Evolutionary conservation across 805 yeast genomes (phyloP), one percentile per base, ranked within the genome.

Genomic region (Saccharomyces jurei): DNA sequence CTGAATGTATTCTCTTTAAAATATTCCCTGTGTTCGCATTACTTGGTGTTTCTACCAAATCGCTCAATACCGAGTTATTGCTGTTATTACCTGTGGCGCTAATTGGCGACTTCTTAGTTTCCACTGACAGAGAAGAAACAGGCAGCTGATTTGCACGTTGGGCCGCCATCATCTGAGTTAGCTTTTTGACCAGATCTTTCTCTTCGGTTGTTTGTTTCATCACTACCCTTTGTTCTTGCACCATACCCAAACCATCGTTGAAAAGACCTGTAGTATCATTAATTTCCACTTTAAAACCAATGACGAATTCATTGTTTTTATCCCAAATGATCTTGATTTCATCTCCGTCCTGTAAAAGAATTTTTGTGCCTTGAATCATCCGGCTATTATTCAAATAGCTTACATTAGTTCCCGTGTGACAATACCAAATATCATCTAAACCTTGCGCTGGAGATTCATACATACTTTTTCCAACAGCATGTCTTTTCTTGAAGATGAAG

Each of bases 401-500:
- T 1, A 88, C 85, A 68, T 90, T 91, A 0, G 95, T 81, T 54
- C 94, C 86, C 57, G 76, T 80, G 60, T 90, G 96, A 49, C 87
- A 70, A 30, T 91, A 72, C 95, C 96, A 89, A 14, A 87, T 75
- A 64, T 84, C 90, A 54, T 84, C 87, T 6, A 83, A 70, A 55
- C 85, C 84, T 69, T 81, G 85, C 0, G 89, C 90, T 0, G 91
- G 89, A 9, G 86, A 81, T 60, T 84, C 89, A 63, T 74, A 81
- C 3, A 84, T 76, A 31, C 82, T 75, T 30, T 75, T 73, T 13
- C 79, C 78, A 3, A 81, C 78, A 0, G 83, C 83, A 63, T 85
- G 89, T 55, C 89, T 74, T 56, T 82, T 79, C 62, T 81, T 81
- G 53, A 76, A 62, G 13, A 92, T 74, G 30, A 83, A 72, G 68